A percentile compares a stretch with the other conserved stretches of the same genome.
These are phyloP conservation scores for Biscogniauxia sp. DNA, from an alignment of 2,329 filamentous ascomycete species.

Conservation along the genomic window DNA sequence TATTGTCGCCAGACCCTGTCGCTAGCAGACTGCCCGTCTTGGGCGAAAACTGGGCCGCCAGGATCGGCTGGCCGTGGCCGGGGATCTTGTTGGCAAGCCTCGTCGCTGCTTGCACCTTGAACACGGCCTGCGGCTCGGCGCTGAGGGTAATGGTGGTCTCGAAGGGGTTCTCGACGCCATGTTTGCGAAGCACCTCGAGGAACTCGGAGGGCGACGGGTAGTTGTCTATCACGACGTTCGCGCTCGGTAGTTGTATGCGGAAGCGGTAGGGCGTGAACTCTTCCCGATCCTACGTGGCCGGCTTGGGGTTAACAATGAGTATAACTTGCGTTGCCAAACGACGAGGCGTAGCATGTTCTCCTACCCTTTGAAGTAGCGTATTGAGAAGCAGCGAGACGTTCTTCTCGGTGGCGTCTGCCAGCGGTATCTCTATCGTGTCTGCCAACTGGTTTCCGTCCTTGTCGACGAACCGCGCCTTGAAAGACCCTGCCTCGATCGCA, in stretches of 20 bases:
- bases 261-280: constrained; percentile 62
- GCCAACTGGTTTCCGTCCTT: constrained; percentile 70
- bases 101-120: constrained; percentile 88
- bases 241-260: constrained; percentile 55
- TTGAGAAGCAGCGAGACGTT: constrained; percentile 88
- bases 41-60: constrained; percentile 83
- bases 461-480: constrained; percentile 86
- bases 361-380: constrained; percentile 73
- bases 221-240: constrained; percentile 52
- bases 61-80: constrained; percentile 88
- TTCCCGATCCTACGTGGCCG: constrained; percentile 43
- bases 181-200: constrained; percentile 50
- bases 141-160: constrained; percentile 55
- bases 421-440: constrained; percentile 69
- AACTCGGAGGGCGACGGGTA: constrained; percentile 51
- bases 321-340: background rate
- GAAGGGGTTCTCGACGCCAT: constrained; percentile 58
- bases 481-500: constrained; percentile 68
- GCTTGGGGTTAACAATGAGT: constrained; percentile 6
- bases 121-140: constrained; percentile 82
- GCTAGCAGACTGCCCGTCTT: constrained; percentile 73
- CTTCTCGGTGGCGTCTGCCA: constrained; percentile 82
- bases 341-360: constrained; percentile 32
- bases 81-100: constrained; percentile 84
- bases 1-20: constrained; percentile 87